A percentile compares a stretch with the other conserved stretches of the same genome.
These are phyloP conservation scores for Apiospora saccharicola DNA, from an alignment of 2,329 filamentous ascomycete genomes.

Conservation along the genomic window DNA sequence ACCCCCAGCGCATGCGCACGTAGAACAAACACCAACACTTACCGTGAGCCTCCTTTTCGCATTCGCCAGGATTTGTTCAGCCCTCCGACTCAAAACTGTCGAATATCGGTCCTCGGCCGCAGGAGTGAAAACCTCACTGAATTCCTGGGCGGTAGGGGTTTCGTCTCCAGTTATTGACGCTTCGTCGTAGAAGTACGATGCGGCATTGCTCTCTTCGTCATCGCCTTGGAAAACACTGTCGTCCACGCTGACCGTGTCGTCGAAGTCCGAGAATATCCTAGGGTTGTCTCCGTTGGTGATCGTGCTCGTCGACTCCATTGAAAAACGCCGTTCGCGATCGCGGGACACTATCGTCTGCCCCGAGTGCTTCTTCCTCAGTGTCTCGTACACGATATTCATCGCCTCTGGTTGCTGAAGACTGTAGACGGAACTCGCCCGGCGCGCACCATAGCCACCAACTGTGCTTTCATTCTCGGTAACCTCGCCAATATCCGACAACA, in stretches of 20 bases:
- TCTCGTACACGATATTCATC: constrained; percentile 46
- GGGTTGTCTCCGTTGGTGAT: constrained; percentile 59
- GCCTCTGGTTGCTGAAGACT: constrained; percentile 54
- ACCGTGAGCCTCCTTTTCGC: constrained; percentile 90
- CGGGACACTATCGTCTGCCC: constrained; percentile 41
- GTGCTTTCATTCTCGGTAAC: constrained; percentile 62
- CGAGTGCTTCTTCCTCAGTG: constrained; percentile 51
- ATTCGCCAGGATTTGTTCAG: constrained; percentile 90
- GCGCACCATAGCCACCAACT: constrained; percentile 46
- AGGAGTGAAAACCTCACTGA: constrained; percentile 38
- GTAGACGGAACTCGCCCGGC: constrained; percentile 29
- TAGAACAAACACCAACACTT: constrained; percentile 45
- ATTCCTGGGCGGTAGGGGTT: constrained; percentile 37
- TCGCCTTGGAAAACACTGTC: constrained; percentile 73
- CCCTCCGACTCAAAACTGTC: constrained; percentile 80
- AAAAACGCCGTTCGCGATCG: constrained; percentile 58
- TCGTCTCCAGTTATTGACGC: constrained; percentile 43
- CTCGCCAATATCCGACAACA: constrained; percentile 71
- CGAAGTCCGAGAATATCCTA: constrained; percentile 65
- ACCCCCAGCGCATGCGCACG: background rate
- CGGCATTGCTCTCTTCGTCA: constrained; percentile 71
- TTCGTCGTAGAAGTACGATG: constrained; percentile 58
- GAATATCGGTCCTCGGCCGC: constrained; percentile 69
- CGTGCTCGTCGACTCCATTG: constrained; percentile 68
- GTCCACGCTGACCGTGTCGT: constrained; percentile 67